Conservation (phyloP, 768 basidiomycete species). For the Mycena olivaceomarginata region DNA sequence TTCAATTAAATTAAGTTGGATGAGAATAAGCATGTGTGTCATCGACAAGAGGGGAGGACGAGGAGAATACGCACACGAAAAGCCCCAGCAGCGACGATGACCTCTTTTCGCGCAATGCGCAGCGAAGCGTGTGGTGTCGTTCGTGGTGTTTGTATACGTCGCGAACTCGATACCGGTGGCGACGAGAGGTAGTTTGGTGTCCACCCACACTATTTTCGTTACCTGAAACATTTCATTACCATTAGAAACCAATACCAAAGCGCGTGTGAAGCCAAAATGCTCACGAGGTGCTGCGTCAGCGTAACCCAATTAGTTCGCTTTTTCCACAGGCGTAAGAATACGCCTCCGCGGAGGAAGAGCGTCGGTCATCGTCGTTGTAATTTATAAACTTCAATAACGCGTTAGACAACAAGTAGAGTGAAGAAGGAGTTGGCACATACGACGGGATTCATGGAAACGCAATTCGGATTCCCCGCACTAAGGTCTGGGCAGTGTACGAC, state of each 20-base stretch:
- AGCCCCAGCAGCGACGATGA: constrained; percentile 72
- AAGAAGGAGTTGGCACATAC: constrained; percentile 50
- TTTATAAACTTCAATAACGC: constrained; percentile 59
- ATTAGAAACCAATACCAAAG: neutral
- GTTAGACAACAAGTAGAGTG: neutral
- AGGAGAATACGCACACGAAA: constrained; percentile 55
- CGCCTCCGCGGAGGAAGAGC: constrained; percentile 71
- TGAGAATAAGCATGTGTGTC: neutral
- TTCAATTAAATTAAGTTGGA: neutral
- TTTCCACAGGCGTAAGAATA: constrained; percentile 74
- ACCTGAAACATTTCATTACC: constrained; percentile 52
- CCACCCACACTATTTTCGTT: constrained; percentile 64
- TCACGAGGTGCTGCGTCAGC: constrained; percentile 58
- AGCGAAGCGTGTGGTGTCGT: constrained; percentile 60
- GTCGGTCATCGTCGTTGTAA: constrained; percentile 68
- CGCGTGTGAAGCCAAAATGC: neutral
- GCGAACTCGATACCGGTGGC: constrained; percentile 70
- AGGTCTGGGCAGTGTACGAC: constrained; percentile 56
- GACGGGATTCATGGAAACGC: constrained; percentile 72
- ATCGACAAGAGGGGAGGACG: too few species aligned
- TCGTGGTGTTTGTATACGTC: constrained; percentile 53
- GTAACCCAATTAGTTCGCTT: constrained; percentile 68
- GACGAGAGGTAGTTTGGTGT: constrained; percentile 56
- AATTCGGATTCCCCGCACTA: constrained; percentile 73
- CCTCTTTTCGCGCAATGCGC: too few species aligned